phyloP scores from a whole-genome alignment of 768 basidiomycete genomes.

The Pleurotus djamor region DNA sequence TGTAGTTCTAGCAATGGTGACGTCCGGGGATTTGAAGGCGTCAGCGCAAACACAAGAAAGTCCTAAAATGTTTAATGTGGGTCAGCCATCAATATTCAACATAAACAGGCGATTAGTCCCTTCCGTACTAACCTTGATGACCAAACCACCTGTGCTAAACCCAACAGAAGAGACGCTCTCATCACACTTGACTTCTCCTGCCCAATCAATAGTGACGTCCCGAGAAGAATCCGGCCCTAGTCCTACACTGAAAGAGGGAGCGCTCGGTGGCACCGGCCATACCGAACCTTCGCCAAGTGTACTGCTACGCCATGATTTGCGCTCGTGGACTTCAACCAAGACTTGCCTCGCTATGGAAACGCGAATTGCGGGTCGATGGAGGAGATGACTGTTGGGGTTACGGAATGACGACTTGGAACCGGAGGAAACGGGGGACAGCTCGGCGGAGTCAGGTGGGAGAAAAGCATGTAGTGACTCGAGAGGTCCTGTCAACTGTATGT shows the following conservation, averaged over 20 bases:
- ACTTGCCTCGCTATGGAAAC: conserved; percentile 56
- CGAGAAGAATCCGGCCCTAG: background rate
- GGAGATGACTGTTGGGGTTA: conserved; percentile 7
- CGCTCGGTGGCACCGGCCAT: conserved; percentile 38
- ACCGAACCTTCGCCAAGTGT: conserved; percentile 49
- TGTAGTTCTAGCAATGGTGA: conserved; percentile 35
- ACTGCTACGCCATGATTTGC: conserved; percentile 34
- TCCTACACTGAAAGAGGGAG: conserved; percentile 14
- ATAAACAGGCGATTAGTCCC: background rate
- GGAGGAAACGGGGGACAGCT: conserved; percentile 13
- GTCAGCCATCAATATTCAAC: background rate
- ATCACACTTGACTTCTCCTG: conserved; percentile 44
- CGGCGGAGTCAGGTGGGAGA: conserved; percentile 23
- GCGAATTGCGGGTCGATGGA: conserved; percentile 28
- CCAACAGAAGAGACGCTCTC: conserved; percentile 37
- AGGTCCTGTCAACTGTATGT: conserved; percentile 58
- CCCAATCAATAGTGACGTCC: conserved; percentile 47
- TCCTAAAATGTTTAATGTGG: conserved; percentile 37
- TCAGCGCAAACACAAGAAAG: conserved; percentile 50
- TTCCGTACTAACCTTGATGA: conserved; percentile 33
- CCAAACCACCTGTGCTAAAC: conserved; percentile 42
- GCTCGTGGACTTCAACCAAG: conserved; percentile 28
- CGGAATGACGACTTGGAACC: background rate
- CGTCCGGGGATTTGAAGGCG: conserved; percentile 32
- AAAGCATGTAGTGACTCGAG: conserved; percentile 44